Base-by-base conservation (phyloP, 805 yeast species). In the Komagataella mondaviorum region DNA sequence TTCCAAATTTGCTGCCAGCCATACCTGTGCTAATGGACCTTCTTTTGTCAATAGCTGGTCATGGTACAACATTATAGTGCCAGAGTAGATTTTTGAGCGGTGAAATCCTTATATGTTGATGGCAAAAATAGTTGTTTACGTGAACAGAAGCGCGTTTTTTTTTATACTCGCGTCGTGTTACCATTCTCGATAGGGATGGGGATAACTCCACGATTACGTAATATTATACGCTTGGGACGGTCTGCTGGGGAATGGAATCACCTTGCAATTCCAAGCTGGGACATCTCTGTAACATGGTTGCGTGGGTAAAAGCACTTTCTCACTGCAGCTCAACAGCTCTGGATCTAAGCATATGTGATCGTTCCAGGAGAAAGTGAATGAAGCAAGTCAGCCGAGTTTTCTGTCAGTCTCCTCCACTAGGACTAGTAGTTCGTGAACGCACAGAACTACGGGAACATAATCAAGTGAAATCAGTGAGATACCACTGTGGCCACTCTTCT, bases 1-100 rank as follows among this genome's bases (percentile, higher is more conserved):
- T 58, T 89, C 95, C 66, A 89, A 75, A 62, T 87, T 89, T 18
- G 96, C 91, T 7, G 96, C 96, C 48, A 89, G 72, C 96, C 96
- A 89, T 6, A 88, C 89, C 56, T 83, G 86, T 2, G 95, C 95
- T 54, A 89, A 70, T 1, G 96, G 96, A 2, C 96, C 95, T 61
- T 82, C 82, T 54, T 78, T 81, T 2, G 86, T 72, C 18, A 82
- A 70, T 36, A 80, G 63, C 49, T 71, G 70, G 51, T 77, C 81
- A 2, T 80, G 71, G 54, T 68, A 73, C 56, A 74, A 71, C 81
- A 77, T 76, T 51, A 14, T 44, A 47, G 17, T 18, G 49, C 46
- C 39, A 45, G 49, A 8, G 43, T 48, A 17, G 47, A 30, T 45
- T 46, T 20, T 47, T 47, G 51, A 7, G 17, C 23, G 50, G 30